Percentiles rank a stretch among this genome's conserved stretches.
These are phyloP conservation scores for Hypoxylon cercidicola DNA, from an alignment of 495 filamentous ascomycete species.

Conservation along the genomic window DNA sequence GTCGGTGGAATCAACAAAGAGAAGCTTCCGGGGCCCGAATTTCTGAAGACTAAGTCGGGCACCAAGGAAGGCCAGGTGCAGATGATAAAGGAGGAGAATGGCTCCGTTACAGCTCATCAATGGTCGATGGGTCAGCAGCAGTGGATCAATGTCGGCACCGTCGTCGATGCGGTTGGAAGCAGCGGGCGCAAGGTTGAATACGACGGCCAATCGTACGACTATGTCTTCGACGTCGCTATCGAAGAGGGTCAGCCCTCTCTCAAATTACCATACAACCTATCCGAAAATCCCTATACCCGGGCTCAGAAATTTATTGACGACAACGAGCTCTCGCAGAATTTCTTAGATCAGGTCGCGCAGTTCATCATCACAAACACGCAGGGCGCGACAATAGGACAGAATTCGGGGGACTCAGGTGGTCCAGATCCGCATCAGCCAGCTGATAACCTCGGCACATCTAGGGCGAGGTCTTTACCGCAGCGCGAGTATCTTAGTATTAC, in stretches of 20 bases:
- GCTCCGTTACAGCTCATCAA: constrained; percentile 80
- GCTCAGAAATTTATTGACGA: constrained; percentile 91
- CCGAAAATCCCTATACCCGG: constrained; percentile 91
- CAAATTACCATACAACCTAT: constrained; percentile 92
- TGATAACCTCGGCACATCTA: constrained; percentile 49
- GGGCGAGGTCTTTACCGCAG: constrained; percentile 78
- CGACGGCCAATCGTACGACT: constrained; percentile 91
- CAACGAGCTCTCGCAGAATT: constrained; percentile 89
- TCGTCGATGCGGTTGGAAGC: constrained; percentile 89
- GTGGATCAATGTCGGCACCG: constrained; percentile 92
- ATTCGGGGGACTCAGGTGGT: constrained; percentile 55
- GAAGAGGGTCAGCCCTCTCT: constrained; percentile 94
- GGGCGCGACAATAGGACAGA: constrained; percentile 77
- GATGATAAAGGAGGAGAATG: constrained; percentile 85
- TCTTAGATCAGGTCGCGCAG: constrained; percentile 91
- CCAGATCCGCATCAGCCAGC: constrained; percentile 82
- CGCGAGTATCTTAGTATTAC: constrained; percentile 81
- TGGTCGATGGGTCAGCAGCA: constrained; percentile 71
- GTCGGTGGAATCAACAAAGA: constrained; percentile 85
- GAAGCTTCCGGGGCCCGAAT: constrained; percentile 85
- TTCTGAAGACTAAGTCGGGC: constrained; percentile 79
- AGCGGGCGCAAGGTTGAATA: constrained; percentile 77
- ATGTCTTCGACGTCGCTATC: constrained; percentile 98
- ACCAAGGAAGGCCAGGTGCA: constrained; percentile 94
- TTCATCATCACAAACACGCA: constrained; percentile 93